Conservation (phyloP, 306 rosid genomes). For the Lablab purpureus region DNA sequence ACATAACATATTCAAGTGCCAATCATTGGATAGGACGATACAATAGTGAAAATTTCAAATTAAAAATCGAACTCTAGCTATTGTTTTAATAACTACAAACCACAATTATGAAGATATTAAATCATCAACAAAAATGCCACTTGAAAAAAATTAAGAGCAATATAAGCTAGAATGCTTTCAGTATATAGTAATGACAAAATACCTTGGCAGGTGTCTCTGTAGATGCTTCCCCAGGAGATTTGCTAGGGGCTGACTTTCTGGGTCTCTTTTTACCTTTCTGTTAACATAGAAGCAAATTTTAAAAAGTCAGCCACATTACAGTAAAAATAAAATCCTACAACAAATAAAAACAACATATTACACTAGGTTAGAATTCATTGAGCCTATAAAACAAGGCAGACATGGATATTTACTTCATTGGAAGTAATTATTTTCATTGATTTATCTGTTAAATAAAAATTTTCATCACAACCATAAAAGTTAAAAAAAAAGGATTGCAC, state of each 20-base stretch:
- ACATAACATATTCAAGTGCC: neutral
- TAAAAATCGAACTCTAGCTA: neutral
- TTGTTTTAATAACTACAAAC: neutral
- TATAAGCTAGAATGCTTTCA: slow-evolving; percentile 1
- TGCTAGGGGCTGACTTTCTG: slow-evolving; percentile 66
- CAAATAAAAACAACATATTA: slow-evolving; percentile 1
- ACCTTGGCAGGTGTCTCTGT: slow-evolving; percentile 78
- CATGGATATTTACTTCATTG: neutral
- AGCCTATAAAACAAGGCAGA: neutral
- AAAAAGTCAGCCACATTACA: slow-evolving; percentile 5
- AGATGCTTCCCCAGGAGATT: slow-evolving; percentile 70
- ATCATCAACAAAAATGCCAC: slow-evolving; percentile 3
- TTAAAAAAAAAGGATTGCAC: neutral
- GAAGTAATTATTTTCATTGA: neutral
- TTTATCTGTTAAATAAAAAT: neutral
- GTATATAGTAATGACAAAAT: slow-evolving; percentile 29
- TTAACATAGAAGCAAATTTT: slow-evolving; percentile 45
- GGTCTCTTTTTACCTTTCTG: slow-evolving; percentile 86
- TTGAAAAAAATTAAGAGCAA: neutral
- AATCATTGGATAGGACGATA: neutral
- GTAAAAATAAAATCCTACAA: slow-evolving; percentile 4
- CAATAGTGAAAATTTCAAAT: neutral
- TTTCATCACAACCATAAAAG: slow-evolving; percentile 7
- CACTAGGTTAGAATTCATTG: neutral
- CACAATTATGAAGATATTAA: neutral